Percentiles rank a stretch among this genome's conserved stretches.
phyloP scores from a whole-genome alignment of 345 rosid genomes.

The Corymbia maculata region DNA sequence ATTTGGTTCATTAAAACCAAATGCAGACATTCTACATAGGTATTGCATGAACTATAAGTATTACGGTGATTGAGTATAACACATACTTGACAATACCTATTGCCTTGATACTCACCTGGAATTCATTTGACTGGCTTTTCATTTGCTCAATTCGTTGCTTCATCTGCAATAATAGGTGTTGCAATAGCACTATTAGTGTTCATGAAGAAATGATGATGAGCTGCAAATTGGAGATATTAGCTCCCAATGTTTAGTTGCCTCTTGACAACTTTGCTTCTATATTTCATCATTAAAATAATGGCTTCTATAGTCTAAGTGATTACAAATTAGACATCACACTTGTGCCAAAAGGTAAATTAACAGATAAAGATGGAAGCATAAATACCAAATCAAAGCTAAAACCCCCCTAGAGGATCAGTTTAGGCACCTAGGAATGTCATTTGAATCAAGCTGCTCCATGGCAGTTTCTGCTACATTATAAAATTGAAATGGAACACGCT shows the following conservation, averaged over 20 bases:
- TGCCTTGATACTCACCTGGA: slow-evolving; percentile 25
- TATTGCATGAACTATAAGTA: neutral
- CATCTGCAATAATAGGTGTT: slow-evolving; percentile 25
- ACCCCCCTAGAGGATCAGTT: no score
- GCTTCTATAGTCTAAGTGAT: neutral
- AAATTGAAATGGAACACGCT: neutral
- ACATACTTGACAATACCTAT: neutral
- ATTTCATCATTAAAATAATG: neutral
- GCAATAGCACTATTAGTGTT: neutral
- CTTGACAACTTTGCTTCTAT: neutral
- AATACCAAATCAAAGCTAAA: no score
- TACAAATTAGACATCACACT: neutral
- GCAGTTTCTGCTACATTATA: neutral
- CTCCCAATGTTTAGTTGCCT: neutral
- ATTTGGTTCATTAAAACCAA: neutral
- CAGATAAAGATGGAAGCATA: no score
- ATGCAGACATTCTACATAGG: neutral
- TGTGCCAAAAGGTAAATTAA: neutral
- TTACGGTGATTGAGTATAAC: neutral
- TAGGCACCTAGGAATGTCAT: no score
- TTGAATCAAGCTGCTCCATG: neutral
- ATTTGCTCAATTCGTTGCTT: slow-evolving; percentile 10
- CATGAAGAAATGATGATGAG: neutral
- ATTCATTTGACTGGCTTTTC: slow-evolving; percentile 28
- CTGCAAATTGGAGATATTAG: neutral